Base-by-base conservation (phyloP, 306 rosid genomes). In the Casuarina cunninghamiana region DNA sequence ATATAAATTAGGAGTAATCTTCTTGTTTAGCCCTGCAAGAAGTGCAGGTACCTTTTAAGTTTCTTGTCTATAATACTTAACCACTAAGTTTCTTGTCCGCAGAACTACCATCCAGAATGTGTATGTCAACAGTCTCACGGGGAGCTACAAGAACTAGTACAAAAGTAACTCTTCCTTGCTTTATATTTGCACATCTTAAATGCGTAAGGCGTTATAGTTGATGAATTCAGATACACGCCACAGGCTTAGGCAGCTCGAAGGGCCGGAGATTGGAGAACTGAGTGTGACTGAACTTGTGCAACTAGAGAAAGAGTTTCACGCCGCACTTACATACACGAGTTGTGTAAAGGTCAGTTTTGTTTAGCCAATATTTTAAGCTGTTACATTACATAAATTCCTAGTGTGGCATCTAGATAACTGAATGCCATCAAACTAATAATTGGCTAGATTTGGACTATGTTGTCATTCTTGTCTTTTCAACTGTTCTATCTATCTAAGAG, bases 261-360 rank as follows among this genome's bases (percentile, higher is more conserved):
- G 72, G 44, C 65, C 83, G 51, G 6, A 74, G 58, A n/a, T 74
- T 32, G 82, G 78, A 63, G 75, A 69, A 73, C 67, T 78, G 4
- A 45, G 17, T 58, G 71, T 51, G 58, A 37, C 61, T 3, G 73
- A 75, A 8, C 75, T 83, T 67, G 6, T 51, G 77, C 73, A 78
- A 70, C 66, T 83, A 49, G 80, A 78, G 70, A 78, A 17, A 44
- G 48, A 78, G 44, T 58, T 83, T 19, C 46, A 75, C 49, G 37
- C 16, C 67, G 78, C 75, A 16, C 83, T 83, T 53, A 26, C 69
- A 50, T 63, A 62, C 53, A 78, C 77, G 69, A 74, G 78, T 61
- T 35, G 9, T 44, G 72, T 63, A 53, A 83, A 80, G 82, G 86
- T 83, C 67, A 73, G 70, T 82, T 72, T 73, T 63, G 3, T 37